These are phyloP conservation scores for Melampsora abietis-canadensis DNA, from an alignment of 1,284 basidiomycete genomes.

Conservation along the genomic window DNA sequence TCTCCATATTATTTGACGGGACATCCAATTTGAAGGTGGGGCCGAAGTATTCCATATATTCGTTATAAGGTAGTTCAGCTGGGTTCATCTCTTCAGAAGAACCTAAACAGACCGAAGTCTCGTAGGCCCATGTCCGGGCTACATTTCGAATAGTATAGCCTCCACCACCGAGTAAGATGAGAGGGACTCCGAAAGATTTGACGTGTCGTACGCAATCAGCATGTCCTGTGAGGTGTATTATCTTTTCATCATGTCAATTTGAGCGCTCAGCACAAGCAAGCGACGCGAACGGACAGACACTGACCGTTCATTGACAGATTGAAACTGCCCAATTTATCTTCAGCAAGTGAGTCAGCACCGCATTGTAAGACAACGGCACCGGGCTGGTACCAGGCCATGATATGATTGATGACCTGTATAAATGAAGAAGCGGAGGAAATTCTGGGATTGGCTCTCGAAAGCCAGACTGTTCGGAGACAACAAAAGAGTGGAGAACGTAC, in stretches of 20 bases:
- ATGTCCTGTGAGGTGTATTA: slow-evolving; percentile 58
- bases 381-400: slow-evolving; percentile 85
- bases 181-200: slow-evolving; percentile 75
- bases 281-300: slow-evolving; percentile 37
- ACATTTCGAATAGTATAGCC: slow-evolving; percentile 93
- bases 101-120: slow-evolving; percentile 89
- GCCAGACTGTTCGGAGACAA: neutral
- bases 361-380: slow-evolving; percentile 90
- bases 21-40: slow-evolving; percentile 93
- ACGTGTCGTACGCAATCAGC: slow-evolving; percentile 86
- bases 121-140: slow-evolving; percentile 90
- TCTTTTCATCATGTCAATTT: no score
- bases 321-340: slow-evolving; percentile 94
- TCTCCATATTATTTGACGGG: slow-evolving; percentile 86
- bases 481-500: slow-evolving; percentile 58
- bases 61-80: slow-evolving; percentile 55
- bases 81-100: slow-evolving; percentile 66
- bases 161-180: slow-evolving; percentile 89
- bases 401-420: slow-evolving; percentile 71
- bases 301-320: slow-evolving; percentile 87
- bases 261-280: no score
- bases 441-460: slow-evolving; percentile 10
- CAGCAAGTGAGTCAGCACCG: slow-evolving; percentile 89
- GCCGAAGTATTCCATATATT: slow-evolving; percentile 78
- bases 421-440: neutral